These are phyloP conservation scores for Amylostereum chailletii DNA, from an alignment of 1,284 basidiomycete genomes.

Conservation along the genomic window DNA sequence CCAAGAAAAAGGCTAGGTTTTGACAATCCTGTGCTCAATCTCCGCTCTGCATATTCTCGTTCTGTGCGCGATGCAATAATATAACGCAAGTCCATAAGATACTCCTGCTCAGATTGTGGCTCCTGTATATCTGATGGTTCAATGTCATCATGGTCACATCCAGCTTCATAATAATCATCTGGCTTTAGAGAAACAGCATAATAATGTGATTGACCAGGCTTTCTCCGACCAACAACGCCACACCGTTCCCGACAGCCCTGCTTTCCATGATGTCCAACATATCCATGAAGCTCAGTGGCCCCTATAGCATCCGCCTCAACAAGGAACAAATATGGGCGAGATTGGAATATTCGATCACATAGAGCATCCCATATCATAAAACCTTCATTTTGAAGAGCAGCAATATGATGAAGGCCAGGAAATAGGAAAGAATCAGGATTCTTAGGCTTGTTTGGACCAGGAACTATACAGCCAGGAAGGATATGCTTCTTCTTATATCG, in stretches of 20 bases:
- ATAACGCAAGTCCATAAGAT: background rate
- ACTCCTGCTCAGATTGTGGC: background rate
- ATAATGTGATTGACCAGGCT: constrained; percentile 3
- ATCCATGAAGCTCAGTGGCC: constrained; percentile 2
- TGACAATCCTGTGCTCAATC: constrained; percentile 1
- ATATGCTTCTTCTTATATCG: constrained; percentile 13
- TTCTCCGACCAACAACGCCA: background rate
- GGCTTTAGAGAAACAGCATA: constrained; percentile 3
- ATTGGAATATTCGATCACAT: background rate
- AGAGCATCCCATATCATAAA: constrained; percentile 5
- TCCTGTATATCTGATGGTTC: background rate
- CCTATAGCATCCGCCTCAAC: constrained; percentile 8
- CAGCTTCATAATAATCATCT: background rate
- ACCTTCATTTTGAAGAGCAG: background rate
- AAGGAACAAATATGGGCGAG: constrained; percentile 4
- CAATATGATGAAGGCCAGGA: constrained; percentile 6
- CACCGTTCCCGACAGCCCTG: constrained; percentile 6
- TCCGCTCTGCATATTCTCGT: background rate
- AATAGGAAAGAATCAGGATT: constrained; percentile 11
- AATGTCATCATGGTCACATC: constrained; percentile 2
- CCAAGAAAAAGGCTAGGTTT: constrained; percentile 7
- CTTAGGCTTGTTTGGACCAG: constrained; percentile 12
- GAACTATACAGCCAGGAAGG: constrained; percentile 11
- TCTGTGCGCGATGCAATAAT: background rate
- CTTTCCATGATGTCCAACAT: constrained; percentile 9